phyloP scores from a whole-genome alignment of 2,329 filamentous ascomycete species.

The Pyrenophora teres region DNA sequence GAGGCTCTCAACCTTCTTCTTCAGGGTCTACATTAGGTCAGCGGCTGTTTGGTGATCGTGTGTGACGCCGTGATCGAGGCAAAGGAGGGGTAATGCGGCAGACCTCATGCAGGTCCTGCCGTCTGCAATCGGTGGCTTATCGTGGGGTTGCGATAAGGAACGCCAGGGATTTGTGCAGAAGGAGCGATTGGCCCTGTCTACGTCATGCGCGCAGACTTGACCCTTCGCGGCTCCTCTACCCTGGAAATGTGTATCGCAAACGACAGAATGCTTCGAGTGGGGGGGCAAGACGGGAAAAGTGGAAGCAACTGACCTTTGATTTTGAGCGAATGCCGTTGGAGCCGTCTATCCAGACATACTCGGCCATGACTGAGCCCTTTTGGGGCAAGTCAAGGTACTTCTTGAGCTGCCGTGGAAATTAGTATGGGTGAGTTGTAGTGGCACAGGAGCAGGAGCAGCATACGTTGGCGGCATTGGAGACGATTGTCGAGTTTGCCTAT shows the following conservation, averaged over 20 bases:
- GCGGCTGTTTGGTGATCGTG: neutral
- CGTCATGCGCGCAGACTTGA: constrained; percentile 26
- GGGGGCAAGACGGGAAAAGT: neutral
- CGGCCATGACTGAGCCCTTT: constrained; percentile 85
- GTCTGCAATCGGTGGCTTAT: constrained; percentile 31
- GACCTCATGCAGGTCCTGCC: constrained; percentile 16
- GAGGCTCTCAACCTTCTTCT: constrained; percentile 60
- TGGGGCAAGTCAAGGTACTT: constrained; percentile 94
- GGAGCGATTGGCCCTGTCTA: constrained; percentile 26
- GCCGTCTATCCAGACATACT: constrained; percentile 96
- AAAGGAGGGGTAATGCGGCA: constrained; percentile 11
- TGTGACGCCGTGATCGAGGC: neutral
- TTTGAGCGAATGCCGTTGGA: constrained; percentile 86
- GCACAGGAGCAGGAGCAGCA: constrained; percentile 37
- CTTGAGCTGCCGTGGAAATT: constrained; percentile 66
- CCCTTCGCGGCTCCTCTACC: constrained; percentile 13
- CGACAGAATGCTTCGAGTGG: constrained; percentile 10
- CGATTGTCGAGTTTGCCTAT: constrained; percentile 48
- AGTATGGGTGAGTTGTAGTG: constrained; percentile 14
- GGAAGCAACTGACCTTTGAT: constrained; percentile 75
- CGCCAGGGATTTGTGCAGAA: constrained; percentile 15
- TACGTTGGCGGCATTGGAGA: constrained; percentile 57
- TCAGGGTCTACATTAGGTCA: constrained; percentile 61
- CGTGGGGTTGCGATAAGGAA: constrained; percentile 40
- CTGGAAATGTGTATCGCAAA: constrained; percentile 13